Evolutionary conservation across 1,284 basidiomycete species (phyloP).

Genomic region (Volvariella surrecta): DNA sequence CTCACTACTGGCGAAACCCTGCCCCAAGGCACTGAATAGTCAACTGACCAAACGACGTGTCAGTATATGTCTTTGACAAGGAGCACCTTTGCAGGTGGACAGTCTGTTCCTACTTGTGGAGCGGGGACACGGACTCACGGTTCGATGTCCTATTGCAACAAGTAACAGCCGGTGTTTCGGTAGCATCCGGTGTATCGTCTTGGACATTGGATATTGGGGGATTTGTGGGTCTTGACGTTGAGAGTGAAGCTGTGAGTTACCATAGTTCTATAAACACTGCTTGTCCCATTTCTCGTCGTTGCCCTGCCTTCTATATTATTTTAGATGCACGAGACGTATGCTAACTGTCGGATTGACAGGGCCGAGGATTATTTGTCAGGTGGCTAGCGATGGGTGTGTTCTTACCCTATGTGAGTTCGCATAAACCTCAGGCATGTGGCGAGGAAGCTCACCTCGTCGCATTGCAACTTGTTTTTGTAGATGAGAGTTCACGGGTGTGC

Average conservation of each 20-base stretch:
- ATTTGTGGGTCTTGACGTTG: slow-evolving; percentile 27
- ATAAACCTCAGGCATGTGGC: too few species aligned
- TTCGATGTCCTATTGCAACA: slow-evolving; percentile 30
- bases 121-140: slow-evolving; percentile 27
- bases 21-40: too few species aligned
- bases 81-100: slow-evolving; percentile 30
- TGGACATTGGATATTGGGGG: slow-evolving; percentile 35
- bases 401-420: slow-evolving; percentile 27
- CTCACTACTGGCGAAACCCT: slow-evolving; percentile 15
- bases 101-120: slow-evolving; percentile 34
- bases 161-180: slow-evolving; percentile 28
- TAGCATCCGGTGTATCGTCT: slow-evolving; percentile 28
- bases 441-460: neutral
- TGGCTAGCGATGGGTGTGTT: slow-evolving; percentile 33
- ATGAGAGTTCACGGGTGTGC: slow-evolving; percentile 30
- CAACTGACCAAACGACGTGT: slow-evolving; percentile 17
- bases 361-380: slow-evolving; percentile 28
- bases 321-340: too few species aligned
- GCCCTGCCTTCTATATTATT: too few species aligned
- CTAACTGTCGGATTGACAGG: slow-evolving; percentile 13
- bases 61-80: slow-evolving; percentile 31
- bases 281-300: neutral
- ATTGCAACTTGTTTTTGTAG: slow-evolving; percentile 12
- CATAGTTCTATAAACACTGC: neutral
- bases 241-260: slow-evolving; percentile 20